Evolutionary conservation across 768 basidiomycete species (phyloP), one percentile per base, ranked within the genome.

Genomic region (Holtermannia corniformis): DNA sequence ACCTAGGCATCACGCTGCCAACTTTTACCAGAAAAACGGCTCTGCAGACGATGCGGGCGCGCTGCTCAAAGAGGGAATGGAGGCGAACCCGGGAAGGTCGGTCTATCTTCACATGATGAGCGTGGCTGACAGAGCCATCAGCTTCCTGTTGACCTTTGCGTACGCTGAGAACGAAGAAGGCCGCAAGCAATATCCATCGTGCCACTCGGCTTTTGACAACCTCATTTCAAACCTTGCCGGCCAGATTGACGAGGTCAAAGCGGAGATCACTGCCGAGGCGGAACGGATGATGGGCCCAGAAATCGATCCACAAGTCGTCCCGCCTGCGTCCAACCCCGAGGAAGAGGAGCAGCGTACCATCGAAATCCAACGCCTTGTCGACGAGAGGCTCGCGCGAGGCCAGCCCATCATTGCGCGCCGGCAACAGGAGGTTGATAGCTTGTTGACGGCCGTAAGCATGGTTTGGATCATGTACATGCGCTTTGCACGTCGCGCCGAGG

Each of bases 61-160:
- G n/a, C 80, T 87, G 28, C 77, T 95, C 45, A 86, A 84, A 70
- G 79, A 83, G 1, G 93, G 93, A 10, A 78, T 92, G 47, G 82
- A 89, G 60, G 91, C 91, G 4, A 93, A 90, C 68, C 84, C 89
- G 0, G 75, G 80, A 4, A 87, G 85, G 86, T 84, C 50, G 22
- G 76, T 52, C 13, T 7, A 2, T 5, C 1, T 21, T n/a, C 3
- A 5, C 27, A 14, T 22, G 23, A 21, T 24, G 5, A n/a, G 10
- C 21, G 27, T 53, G 46, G 25, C 24, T n/a, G 5, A 44, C 41
- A 28, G 20, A 43, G 19, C 22, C n/a, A 41, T 0, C 57, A 95
- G 92, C 66, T 88, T 86, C 69, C 78, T 95, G 3, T 77, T 99
- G n/a, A 87, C 84, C 41, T 96, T 89, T 70, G 86, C 91, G 4